Conservation (phyloP, 2,329 filamentous ascomycete genomes). For the Neonectria hederae region DNA sequence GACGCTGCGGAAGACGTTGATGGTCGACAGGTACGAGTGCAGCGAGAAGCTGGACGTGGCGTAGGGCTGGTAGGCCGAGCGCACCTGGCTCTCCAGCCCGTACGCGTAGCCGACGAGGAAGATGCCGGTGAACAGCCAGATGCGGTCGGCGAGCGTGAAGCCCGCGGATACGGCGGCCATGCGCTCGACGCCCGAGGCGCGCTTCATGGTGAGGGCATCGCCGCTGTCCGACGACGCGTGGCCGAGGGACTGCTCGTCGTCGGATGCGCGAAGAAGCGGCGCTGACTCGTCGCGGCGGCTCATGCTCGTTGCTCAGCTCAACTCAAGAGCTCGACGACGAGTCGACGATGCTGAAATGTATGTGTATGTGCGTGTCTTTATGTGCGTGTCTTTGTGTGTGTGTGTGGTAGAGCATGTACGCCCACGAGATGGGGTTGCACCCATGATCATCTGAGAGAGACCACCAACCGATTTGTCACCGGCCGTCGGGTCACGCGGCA, state of each 20-base stretch:
- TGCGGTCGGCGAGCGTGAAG: slow-evolving; percentile 56
- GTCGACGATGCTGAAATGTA: too few relatives aligned
- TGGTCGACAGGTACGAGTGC: slow-evolving; percentile 67
- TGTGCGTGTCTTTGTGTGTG: too few relatives aligned
- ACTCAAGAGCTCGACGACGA: background rate
- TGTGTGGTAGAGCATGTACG: background rate
- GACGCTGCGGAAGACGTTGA: slow-evolving; percentile 66
- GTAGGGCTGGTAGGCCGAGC: slow-evolving; percentile 62
- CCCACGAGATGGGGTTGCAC: background rate
- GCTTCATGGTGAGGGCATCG: slow-evolving; percentile 14
- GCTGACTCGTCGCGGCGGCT: background rate
- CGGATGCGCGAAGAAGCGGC: background rate
- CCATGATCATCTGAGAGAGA: background rate
- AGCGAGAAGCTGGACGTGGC: slow-evolving; percentile 61
- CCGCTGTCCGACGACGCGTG: slow-evolving; percentile 6
- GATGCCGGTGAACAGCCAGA: slow-evolving; percentile 63
- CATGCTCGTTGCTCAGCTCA: background rate
- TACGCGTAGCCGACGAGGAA: slow-evolving; percentile 70
- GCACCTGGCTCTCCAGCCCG: slow-evolving; percentile 63
- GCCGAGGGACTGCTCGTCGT: background rate
- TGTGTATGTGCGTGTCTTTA: too few relatives aligned
- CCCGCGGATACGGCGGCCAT: slow-evolving; percentile 60
- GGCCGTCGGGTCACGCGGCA: background rate
- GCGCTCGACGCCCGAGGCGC: slow-evolving; percentile 58
- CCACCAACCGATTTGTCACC: background rate